Conservation (phyloP, 2,329 filamentous ascomycete species). For the Pseudogymnoascus sp. region DNA sequence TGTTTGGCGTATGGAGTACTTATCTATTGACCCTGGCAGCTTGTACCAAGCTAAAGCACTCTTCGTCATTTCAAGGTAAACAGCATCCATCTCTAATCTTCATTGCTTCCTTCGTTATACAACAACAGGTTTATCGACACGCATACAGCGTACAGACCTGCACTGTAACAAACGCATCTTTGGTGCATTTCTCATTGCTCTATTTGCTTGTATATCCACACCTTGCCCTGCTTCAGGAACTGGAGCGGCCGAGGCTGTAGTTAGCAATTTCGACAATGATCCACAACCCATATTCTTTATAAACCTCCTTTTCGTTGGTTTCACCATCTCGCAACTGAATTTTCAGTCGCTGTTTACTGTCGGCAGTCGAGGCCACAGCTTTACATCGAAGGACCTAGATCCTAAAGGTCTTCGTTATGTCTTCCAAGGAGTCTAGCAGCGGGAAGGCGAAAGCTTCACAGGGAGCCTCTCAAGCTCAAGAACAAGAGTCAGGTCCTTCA, state of each 20-base stretch:
- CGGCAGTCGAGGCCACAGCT: background rate
- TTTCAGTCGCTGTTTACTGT: background rate
- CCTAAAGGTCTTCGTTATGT: background rate
- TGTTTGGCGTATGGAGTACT: background rate
- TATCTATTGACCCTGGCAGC: background rate
- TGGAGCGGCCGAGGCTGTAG: background rate
- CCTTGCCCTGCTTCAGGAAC: background rate
- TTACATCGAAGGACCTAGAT: background rate
- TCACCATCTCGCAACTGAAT: background rate
- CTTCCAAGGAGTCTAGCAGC: background rate
- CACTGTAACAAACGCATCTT: background rate
- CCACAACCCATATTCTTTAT: background rate
- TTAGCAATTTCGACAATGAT: slow-evolving; percentile 5
- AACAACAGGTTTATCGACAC: background rate
- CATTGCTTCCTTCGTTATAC: slow-evolving; percentile 1
- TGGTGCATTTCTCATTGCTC: background rate
- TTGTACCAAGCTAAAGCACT: slow-evolving; percentile 6
- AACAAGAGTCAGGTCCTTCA: slow-evolving; percentile 12
- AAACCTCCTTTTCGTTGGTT: slow-evolving; percentile 1
- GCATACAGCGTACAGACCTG: background rate
- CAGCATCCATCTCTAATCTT: background rate
- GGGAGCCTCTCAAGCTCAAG: slow-evolving; percentile 8
- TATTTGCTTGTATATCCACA: background rate
- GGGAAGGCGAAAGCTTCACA: background rate
- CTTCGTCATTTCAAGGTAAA: slow-evolving; percentile 6